These are phyloP conservation scores for Corynespora cassiicola DNA, from an alignment of 2,329 filamentous ascomycete species.

Conservation along the genomic window DNA sequence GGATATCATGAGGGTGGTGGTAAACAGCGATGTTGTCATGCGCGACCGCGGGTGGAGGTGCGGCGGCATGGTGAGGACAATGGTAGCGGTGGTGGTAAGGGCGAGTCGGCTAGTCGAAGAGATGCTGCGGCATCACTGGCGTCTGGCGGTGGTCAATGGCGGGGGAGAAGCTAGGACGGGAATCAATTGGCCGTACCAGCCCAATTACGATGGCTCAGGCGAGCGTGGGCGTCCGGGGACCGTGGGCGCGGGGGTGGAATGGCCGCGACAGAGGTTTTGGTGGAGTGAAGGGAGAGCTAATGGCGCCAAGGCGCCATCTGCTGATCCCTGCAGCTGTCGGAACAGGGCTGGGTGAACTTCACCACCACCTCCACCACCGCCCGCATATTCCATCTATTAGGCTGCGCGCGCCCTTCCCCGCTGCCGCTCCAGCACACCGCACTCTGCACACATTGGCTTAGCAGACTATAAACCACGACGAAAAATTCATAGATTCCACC, in stretches of 20 bases:
- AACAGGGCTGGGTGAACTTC: too few species aligned
- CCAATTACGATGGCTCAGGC: slow-evolving; percentile 41
- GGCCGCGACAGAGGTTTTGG: slow-evolving; percentile 34
- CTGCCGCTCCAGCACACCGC: too few species aligned
- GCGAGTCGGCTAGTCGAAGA: slow-evolving; percentile 4
- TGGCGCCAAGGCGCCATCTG: slow-evolving; percentile 9
- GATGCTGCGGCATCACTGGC: slow-evolving; percentile 39
- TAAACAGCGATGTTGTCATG: slow-evolving; percentile 93
- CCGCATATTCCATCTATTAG: slow-evolving; percentile 1
- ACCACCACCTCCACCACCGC: too few species aligned
- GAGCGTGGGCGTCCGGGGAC: slow-evolving; percentile 13
- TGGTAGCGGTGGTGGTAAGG: slow-evolving; percentile 20
- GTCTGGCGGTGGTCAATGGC: slow-evolving; percentile 23
- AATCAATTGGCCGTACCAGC: slow-evolving; percentile 17
- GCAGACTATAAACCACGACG: too few species aligned
- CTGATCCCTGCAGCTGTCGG: slow-evolving; percentile 21
- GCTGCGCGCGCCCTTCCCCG: too few species aligned
- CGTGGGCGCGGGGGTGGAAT: slow-evolving; percentile 21
- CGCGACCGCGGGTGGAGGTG: slow-evolving; percentile 91
- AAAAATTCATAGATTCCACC: too few species aligned
- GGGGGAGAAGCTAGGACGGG: slow-evolving; percentile 1
- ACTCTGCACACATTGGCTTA: too few species aligned
- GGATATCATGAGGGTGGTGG: slow-evolving; percentile 85
- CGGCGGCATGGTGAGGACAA: slow-evolving; percentile 68
- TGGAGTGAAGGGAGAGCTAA: slow-evolving; percentile 21